Conservation (phyloP, 23 red algal genomes). For the Gracilaria vermiculophylla region DNA sequence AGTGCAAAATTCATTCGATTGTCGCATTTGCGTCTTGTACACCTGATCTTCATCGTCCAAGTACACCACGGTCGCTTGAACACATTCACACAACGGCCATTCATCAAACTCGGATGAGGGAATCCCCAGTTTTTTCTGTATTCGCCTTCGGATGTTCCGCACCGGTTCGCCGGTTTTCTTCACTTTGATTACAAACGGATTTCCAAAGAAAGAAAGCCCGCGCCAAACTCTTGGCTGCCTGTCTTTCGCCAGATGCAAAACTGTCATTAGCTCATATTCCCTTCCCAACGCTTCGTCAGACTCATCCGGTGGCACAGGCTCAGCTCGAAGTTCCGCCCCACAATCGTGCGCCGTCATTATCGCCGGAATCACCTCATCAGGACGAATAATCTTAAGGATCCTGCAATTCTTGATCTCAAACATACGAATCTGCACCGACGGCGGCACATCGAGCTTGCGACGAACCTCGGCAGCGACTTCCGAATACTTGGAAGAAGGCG, state of each 20-base stretch:
- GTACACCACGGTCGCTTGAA: conserved; percentile 15
- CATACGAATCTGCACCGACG: conserved; percentile 31
- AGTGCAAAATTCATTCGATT: conserved; percentile 59
- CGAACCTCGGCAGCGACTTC: conserved; percentile 28
- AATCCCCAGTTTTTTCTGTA: conserved; percentile 61
- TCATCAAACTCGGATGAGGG: conserved; percentile 57
- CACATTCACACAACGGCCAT: conserved; percentile 78
- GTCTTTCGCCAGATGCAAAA: conserved; percentile 63
- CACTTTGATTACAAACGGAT: conserved; percentile 77
- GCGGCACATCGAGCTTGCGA: conserved; percentile 16
- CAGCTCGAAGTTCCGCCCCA: conserved; percentile 73
- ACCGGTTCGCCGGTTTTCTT: conserved; percentile 55
- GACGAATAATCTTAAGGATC: conserved; percentile 28
- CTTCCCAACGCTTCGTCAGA: conserved; percentile 31
- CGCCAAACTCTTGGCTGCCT: conserved; percentile 34
- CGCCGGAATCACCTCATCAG: conserved; percentile 22
- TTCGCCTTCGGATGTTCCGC: conserved; percentile 48
- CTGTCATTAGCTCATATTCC: conserved; percentile 57
- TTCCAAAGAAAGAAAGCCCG: conserved; percentile 72
- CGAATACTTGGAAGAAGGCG: conserved; percentile 26
- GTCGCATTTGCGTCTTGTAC: conserved; percentile 33
- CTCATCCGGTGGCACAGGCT: conserved; percentile 75
- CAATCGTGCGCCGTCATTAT: conserved; percentile 46
- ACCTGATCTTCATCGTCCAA: conserved; percentile 57
- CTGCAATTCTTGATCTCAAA: conserved; percentile 59